Evolutionary conservation across 257 asterid genomes (phyloP).

Genomic region (Nemophila menziesii): DNA sequence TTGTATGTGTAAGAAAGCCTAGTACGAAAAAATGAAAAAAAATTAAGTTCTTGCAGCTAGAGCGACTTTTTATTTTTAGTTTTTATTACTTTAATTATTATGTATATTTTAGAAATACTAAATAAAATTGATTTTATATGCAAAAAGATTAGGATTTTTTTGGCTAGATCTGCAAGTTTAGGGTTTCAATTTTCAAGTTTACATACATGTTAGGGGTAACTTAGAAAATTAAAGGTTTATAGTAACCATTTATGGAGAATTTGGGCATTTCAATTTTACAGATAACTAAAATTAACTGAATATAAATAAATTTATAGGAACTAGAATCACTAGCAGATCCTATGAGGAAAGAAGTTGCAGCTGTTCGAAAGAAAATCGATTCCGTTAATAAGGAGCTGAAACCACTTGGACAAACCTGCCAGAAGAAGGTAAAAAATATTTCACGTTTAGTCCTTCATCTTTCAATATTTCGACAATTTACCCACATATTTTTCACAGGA

Average conservation of each 20-base stretch:
- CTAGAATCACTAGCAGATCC: slow-evolving; percentile 78
- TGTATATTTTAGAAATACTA: not conserved
- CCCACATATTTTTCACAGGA: slow-evolving; percentile 46
- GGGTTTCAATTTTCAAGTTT: not conserved
- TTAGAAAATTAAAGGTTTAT: no score
- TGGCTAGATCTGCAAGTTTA: not conserved
- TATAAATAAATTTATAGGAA: slow-evolving; percentile 38
- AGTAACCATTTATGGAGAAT: no score
- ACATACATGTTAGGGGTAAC: no score
- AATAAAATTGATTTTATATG: not conserved
- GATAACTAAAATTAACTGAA: not conserved
- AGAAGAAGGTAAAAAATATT: slow-evolving; percentile 62
- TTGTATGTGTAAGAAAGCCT: no score
- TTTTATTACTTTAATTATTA: no score
- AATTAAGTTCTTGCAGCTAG: not conserved
- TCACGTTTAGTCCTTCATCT: not conserved
- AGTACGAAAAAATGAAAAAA: no score
- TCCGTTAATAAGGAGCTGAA: slow-evolving; percentile 76
- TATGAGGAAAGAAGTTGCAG: slow-evolving; percentile 73
- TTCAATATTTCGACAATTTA: not conserved
- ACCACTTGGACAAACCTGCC: slow-evolving; percentile 84
- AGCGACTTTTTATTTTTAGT: not conserved
- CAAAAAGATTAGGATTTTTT: not conserved
- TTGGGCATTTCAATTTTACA: no score
- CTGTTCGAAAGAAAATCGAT: slow-evolving; percentile 78